Evolutionary conservation across 2,329 filamentous ascomycete species (phyloP).

Genomic region (Biscogniauxia marginata): DNA sequence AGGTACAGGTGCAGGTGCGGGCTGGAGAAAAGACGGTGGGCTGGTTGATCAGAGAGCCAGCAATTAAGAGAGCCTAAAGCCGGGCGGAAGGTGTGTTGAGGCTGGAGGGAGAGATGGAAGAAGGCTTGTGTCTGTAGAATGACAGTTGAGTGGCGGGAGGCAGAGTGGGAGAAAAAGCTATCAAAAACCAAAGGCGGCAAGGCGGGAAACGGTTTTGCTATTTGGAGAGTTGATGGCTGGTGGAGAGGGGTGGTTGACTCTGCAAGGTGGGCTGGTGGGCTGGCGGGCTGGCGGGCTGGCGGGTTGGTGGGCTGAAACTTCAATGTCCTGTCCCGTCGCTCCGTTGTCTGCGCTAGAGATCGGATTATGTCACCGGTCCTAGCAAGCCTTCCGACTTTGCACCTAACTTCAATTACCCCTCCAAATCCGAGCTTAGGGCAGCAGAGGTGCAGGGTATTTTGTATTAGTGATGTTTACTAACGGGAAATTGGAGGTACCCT

Average conservation of each 20-base stretch:
- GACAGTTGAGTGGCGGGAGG: not conserved
- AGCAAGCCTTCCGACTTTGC: not conserved
- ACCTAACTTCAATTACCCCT: not conserved
- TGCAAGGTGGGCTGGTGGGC: slow-evolving; percentile 8
- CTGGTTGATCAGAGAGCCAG: not conserved
- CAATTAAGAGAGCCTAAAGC: not conserved
- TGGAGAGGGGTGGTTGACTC: slow-evolving; percentile 4
- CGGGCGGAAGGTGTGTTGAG: not conserved
- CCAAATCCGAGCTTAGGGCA: too few relatives aligned
- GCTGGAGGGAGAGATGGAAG: slow-evolving; percentile 4
- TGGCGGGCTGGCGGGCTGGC: slow-evolving; percentile 5
- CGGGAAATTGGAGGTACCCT: too few relatives aligned
- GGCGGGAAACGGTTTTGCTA: not conserved
- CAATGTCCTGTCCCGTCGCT: not conserved
- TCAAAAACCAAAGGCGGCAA: not conserved
- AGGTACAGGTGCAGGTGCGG: not conserved
- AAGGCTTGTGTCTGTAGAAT: not conserved
- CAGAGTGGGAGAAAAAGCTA: not conserved
- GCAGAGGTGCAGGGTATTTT: too few relatives aligned
- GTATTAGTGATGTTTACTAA: too few relatives aligned
- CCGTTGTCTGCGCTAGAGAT: not conserved
- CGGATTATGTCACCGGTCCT: not conserved
- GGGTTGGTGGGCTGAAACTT: slow-evolving; percentile 6
- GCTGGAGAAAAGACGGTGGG: not conserved
- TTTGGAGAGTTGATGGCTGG: not conserved